phyloP scores from a whole-genome alignment of 768 basidiomycete species.

The Leccinellum albellum region DNA sequence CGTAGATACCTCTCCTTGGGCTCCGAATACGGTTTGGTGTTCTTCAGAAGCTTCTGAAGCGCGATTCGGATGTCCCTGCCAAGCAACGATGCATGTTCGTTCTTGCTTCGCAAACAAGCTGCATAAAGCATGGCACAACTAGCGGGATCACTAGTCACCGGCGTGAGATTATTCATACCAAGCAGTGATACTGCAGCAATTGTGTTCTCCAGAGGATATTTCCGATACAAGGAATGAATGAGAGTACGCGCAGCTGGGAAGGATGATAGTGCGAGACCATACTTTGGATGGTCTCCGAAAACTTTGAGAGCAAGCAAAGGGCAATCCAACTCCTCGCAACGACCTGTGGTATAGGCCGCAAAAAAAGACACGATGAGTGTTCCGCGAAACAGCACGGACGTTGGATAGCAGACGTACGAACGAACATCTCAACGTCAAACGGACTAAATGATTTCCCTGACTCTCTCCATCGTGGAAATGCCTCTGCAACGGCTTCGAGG shows the following conservation, averaged over 20 bases:
- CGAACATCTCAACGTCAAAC: slow-evolving; percentile 45
- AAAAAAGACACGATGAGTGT: not conserved
- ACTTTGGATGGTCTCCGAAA: slow-evolving; percentile 60
- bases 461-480: slow-evolving; percentile 51
- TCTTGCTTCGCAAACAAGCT: slow-evolving; percentile 49
- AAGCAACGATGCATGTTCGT: slow-evolving; percentile 37
- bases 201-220: slow-evolving; percentile 44
- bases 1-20: slow-evolving; percentile 19
- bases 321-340: slow-evolving; percentile 56
- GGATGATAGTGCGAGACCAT: slow-evolving; percentile 48
- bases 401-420: slow-evolving; percentile 42
- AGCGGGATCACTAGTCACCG: slow-evolving; percentile 51
- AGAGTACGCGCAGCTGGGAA: slow-evolving; percentile 52
- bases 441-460: slow-evolving; percentile 37
- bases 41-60: slow-evolving; percentile 33
- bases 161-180: slow-evolving; percentile 49
- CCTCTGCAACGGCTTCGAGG: slow-evolving; percentile 41
- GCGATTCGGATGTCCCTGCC: slow-evolving; percentile 42
- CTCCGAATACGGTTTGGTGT: slow-evolving; percentile 14
- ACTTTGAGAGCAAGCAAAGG: slow-evolving; percentile 56
- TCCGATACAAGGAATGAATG: slow-evolving; percentile 50
- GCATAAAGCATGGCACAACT: slow-evolving; percentile 54
- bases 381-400: not conserved
- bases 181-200: slow-evolving; percentile 54
- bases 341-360: slow-evolving; percentile 38